Conservation (phyloP, 306 rosid species). For the Begonia fuchsioides region DNA sequence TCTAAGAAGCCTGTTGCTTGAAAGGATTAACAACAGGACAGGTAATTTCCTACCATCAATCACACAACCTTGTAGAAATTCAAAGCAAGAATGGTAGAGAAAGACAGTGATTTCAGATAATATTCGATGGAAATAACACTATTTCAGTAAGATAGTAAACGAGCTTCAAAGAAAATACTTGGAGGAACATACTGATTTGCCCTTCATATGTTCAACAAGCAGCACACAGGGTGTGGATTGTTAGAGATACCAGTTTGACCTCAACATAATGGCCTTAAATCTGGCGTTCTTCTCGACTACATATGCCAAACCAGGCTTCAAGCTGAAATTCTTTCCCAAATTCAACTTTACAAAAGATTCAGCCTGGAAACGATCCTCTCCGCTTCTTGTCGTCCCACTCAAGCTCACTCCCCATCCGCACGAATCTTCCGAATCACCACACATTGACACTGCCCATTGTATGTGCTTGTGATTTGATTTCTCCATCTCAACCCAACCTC, state of each 20-base stretch:
- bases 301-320: constrained; percentile 70
- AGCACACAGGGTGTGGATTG: not conserved
- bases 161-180: too few relatives aligned
- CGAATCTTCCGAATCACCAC: constrained; percentile 58
- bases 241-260: constrained; percentile 63
- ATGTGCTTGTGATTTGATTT: constrained; percentile 26
- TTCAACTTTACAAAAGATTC: constrained; percentile 62
- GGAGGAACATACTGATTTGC: too few relatives aligned
- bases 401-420: constrained; percentile 73
- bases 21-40: too few relatives aligned
- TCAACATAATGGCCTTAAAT: constrained; percentile 46
- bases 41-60: too few relatives aligned
- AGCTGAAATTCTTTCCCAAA: constrained; percentile 38
- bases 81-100: too few relatives aligned
- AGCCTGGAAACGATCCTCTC: constrained; percentile 38
- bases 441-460: constrained; percentile 49
- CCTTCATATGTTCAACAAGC: too few relatives aligned
- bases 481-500: constrained; percentile 76
- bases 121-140: too few relatives aligned
- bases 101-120: too few relatives aligned
- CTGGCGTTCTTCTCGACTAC: constrained; percentile 35
- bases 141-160: too few relatives aligned
- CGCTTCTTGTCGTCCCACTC: constrained; percentile 33
- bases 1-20: too few relatives aligned
- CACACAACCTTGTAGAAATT: too few relatives aligned